Evolutionary conservation across 1,139 yeast species (phyloP).

Genomic region (Saccharomycopsis crataegensis): DNA sequence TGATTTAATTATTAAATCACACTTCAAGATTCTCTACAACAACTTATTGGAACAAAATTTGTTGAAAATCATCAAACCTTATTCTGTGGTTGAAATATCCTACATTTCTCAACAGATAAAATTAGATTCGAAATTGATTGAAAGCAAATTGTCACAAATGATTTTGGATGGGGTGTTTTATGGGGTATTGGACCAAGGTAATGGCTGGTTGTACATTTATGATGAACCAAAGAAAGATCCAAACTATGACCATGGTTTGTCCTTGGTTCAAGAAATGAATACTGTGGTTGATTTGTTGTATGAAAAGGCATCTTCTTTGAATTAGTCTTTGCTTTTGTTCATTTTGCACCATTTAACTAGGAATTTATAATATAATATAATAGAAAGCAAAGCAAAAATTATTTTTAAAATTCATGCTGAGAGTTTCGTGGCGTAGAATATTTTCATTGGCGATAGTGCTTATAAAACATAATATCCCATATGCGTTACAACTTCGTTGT

Average conservation of each 20-base stretch:
- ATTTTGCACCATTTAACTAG: too few relatives aligned
- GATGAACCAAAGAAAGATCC: slow-evolving; percentile 87
- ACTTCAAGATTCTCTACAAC: slow-evolving; percentile 88
- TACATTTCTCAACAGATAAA: slow-evolving; percentile 88
- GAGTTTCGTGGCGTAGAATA: background rate
- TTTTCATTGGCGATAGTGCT: too few relatives aligned
- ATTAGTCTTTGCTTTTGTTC: slow-evolving; percentile 31
- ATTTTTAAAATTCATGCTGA: background rate
- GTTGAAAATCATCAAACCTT: slow-evolving; percentile 92
- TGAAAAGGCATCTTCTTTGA: slow-evolving; percentile 83
- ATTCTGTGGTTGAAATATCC: slow-evolving; percentile 85
- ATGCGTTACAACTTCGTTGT: too few relatives aligned
- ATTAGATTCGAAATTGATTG: slow-evolving; percentile 80
- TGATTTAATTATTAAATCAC: slow-evolving; percentile 86
- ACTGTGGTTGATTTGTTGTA: slow-evolving; percentile 84
- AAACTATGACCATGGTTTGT: slow-evolving; percentile 82
- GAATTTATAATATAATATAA: background rate
- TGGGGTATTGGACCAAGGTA: slow-evolving; percentile 97
- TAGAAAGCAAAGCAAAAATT: background rate
- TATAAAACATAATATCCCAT: too few relatives aligned
- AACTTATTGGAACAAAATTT: slow-evolving; percentile 87
- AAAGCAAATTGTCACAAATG: slow-evolving; percentile 94
- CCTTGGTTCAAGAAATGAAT: slow-evolving; percentile 80
- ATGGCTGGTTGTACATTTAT: slow-evolving; percentile 92
- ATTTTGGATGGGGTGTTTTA: slow-evolving; percentile 87